phyloP scores from a whole-genome alignment of 306 rosid species.

The Purshia tridentata region DNA sequence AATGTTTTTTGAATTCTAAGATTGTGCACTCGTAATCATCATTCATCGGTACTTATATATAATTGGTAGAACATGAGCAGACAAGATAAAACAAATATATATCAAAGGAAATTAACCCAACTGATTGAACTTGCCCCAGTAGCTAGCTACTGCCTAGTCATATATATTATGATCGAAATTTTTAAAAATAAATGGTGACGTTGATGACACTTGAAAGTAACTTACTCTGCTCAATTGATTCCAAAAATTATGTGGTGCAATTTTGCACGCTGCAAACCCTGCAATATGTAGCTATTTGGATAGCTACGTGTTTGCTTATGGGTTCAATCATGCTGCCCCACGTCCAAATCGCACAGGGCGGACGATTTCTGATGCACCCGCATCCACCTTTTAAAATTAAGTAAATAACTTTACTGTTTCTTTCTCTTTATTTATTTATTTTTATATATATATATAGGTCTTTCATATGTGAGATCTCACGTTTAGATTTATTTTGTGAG shows the following conservation, averaged over 20 bases:
- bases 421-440: too few species aligned
- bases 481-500: too few species aligned
- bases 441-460: too few species aligned
- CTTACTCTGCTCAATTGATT: too few species aligned
- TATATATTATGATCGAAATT: not conserved
- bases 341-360: not conserved
- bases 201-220: not conserved
- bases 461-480: too few species aligned
- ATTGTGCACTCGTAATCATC: slow-evolving; percentile 21
- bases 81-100: not conserved
- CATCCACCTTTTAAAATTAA: too few species aligned
- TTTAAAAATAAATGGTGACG: not conserved
- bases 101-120: not conserved
- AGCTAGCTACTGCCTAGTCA: too few species aligned
- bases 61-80: not conserved
- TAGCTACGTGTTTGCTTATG: not conserved
- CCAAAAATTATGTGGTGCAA: too few species aligned
- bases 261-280: too few species aligned
- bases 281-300: too few species aligned
- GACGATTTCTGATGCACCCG: too few species aligned
- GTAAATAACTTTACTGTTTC: too few species aligned
- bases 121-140: not conserved
- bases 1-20: not conserved
- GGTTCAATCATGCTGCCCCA: not conserved
- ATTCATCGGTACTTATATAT: not conserved